These are phyloP conservation scores for Chrysopogon serrulatus DNA, from an alignment of 176 grass and related monocot genomes.

Conservation along the genomic window DNA sequence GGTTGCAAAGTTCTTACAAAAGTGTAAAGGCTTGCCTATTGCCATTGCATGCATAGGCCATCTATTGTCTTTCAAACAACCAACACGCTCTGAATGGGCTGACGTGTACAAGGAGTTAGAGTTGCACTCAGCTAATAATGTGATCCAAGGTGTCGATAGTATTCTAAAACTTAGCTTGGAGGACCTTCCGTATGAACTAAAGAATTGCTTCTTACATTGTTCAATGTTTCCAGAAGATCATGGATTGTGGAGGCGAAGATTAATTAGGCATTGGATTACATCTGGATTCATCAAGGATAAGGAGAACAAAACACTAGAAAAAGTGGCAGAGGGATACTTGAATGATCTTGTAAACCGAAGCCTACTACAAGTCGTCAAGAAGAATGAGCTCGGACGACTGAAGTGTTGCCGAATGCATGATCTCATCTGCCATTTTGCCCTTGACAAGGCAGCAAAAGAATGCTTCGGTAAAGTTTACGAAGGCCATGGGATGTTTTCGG, in stretches of 20 bases:
- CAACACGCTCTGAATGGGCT: neutral
- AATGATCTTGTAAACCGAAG: conserved; percentile 28
- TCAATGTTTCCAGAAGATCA: neutral
- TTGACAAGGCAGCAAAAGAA: neutral
- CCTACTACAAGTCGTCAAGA: conserved; percentile 6
- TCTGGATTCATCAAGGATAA: conserved; percentile 22
- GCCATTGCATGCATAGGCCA: neutral
- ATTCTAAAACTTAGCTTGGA: neutral
- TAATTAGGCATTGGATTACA: neutral
- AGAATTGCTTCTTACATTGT: neutral
- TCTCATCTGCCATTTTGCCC: neutral
- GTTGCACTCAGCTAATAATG: neutral
- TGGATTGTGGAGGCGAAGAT: neutral
- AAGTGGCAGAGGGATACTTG: conserved; percentile 37
- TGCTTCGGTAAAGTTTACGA: conserved; percentile 8
- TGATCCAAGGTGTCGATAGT: neutral
- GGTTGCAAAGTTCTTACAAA: neutral
- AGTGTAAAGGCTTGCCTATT: conserved; percentile 20
- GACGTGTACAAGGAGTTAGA: neutral
- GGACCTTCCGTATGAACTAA: neutral
- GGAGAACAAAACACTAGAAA: conserved; percentile 14
- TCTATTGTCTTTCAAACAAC: neutral
- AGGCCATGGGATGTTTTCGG: neutral
- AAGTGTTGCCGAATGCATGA: conserved; percentile 28
- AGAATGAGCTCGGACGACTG: conserved; percentile 5